A percentile compares a stretch with the other conserved stretches of the same genome.
Conservation (phyloP, 305 asterid genomes). For the Ajuga reptans region DNA sequence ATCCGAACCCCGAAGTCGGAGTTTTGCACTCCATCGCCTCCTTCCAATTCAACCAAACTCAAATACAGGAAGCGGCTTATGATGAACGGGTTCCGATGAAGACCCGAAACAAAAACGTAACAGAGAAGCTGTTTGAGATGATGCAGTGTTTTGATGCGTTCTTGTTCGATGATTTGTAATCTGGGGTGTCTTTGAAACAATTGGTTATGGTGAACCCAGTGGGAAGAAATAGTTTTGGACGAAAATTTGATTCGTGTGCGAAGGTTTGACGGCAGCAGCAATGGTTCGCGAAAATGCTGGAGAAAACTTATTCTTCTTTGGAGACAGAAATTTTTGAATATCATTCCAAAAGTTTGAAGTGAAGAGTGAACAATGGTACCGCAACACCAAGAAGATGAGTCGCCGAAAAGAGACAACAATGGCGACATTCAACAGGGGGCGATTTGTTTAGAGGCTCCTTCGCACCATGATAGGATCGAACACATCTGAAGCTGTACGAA, state of each 20-base stretch:
- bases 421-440: no score
- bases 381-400: background rate
- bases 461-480: no score
- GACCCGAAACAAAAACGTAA: constrained; percentile 37
- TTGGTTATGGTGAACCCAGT: constrained; percentile 43
- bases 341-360: constrained; percentile 9
- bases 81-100: constrained; percentile 41
- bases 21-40: background rate
- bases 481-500: no score
- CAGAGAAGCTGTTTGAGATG: constrained; percentile 31
- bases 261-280: background rate
- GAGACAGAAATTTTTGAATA: background rate
- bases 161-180: constrained; percentile 27
- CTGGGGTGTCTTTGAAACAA: constrained; percentile 43
- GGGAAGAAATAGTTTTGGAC: constrained; percentile 12
- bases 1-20: constrained; percentile 30
- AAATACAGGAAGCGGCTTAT: constrained; percentile 40
- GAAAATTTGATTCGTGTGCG: constrained; percentile 20
- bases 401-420: background rate
- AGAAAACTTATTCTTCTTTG: background rate
- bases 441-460: no score
- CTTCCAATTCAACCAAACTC: constrained; percentile 30
- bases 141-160: constrained; percentile 25
- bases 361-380: background rate
- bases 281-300: background rate